Base-by-base conservation (phyloP, 306 rosid genomes). In the Quercus cerris region DNA sequence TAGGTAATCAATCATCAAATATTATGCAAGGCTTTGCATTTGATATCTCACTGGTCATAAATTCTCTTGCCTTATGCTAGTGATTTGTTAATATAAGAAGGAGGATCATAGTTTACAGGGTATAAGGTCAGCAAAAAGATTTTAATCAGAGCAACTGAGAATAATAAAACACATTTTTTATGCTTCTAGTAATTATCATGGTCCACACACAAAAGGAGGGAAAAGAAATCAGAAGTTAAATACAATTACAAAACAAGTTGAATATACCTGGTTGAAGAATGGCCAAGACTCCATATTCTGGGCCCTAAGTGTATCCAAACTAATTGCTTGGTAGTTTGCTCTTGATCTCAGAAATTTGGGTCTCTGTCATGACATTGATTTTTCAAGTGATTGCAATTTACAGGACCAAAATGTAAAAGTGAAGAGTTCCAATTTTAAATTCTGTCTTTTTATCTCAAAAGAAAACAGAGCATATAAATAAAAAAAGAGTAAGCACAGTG, bases 211-310 rank as follows among this genome's bases (percentile, higher is more conserved):
- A 0, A 1, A 19, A 2, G 5, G 75, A 5, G 44, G 35, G 20
- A 0, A 58, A 0, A 57, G 31, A 3, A 38, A 49, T 22, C 10
- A 61, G 61, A 59, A n/a, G 11, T 15, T 19, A 33, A 18, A 10
- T 5, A 5, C 33, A 69, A 44, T 15, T 49, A 69, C 71, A 3
- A 2, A 49, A 56, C 13, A 77, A 74, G 44, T 30, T 18, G n/a
- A 23, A 72, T 6, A n/a, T 82, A 86, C 98, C 97, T 94, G 97
- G 86, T 94, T 94, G 77, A 94, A 94, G 85, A 93, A 91, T 51
- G 98, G 98, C 89, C 91, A 31, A 30, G 98, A 91, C 79, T 94
- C 98, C 97, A 92, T 88, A 75, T 94, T 94, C 84, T 94, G 97
- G 70, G 98, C 97, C 77, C 98, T 88, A 73, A 92, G 94, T 19